Conservation (phyloP, 2,329 filamentous ascomycete genomes). For the Coniochaeta sp. region DNA sequence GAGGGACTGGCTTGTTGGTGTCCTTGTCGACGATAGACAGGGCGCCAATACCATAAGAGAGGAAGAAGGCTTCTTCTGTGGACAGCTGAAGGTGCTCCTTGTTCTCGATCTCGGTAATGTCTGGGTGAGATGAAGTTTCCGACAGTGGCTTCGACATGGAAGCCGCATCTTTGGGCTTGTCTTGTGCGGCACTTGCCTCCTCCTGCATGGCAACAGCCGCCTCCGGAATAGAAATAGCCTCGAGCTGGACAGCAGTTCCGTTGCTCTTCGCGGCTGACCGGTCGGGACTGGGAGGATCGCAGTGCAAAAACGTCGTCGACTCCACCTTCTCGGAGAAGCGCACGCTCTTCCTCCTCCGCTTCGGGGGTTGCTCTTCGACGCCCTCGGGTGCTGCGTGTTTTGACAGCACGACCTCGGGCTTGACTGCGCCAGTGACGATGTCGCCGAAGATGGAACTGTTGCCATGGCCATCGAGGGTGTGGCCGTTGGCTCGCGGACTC, state of each 20-base stretch:
- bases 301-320: constrained; percentile 51
- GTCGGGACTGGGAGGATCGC: constrained; percentile 43
- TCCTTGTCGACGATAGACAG: constrained; percentile 53
- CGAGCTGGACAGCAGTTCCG: background rate
- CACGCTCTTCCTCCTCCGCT: constrained; percentile 53
- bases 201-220: background rate
- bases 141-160: background rate
- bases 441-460: constrained; percentile 1
- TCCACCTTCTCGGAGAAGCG: constrained; percentile 63
- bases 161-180: background rate
- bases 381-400: background rate
- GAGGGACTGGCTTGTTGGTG: constrained; percentile 38
- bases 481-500: background rate
- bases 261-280: constrained; percentile 6
- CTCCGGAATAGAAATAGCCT: background rate
- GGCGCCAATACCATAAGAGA: constrained; percentile 72
- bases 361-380: constrained; percentile 16
- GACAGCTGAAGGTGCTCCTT: constrained; percentile 88
- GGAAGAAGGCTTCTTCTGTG: constrained; percentile 85
- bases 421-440: background rate
- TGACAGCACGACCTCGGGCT: background rate
- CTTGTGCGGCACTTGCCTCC: background rate
- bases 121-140: background rate
- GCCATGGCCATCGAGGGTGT: background rate
- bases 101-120: constrained; percentile 28